Percentiles rank a stretch among this genome's conserved stretches.
phyloP scores from a whole-genome alignment of 305 asterid genomes.

The Fraxinus baroniana region DNA sequence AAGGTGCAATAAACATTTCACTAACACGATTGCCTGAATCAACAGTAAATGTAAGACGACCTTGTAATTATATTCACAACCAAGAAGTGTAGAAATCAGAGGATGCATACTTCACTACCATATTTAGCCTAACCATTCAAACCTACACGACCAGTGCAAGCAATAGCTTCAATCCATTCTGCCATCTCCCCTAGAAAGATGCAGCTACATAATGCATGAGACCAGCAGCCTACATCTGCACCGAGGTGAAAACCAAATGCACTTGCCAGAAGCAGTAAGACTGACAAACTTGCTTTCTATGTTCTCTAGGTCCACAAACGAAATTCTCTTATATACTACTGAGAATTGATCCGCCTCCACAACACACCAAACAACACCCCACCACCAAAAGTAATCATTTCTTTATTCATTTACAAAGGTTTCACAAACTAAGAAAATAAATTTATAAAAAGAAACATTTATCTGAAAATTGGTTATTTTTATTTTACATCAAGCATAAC shows the following conservation, averaged over 20 bases:
- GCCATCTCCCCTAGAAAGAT: not conserved
- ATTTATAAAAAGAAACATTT: not conserved
- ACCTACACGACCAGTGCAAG: not conserved
- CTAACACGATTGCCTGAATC: not conserved
- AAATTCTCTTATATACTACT: not conserved
- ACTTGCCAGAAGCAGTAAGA: not conserved
- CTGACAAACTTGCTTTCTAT: not conserved
- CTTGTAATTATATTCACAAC: not conserved
- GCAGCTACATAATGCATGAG: not conserved
- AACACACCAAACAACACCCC: not conserved
- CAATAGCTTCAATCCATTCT: not conserved
- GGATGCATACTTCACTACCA: not conserved
- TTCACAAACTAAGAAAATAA: not conserved
- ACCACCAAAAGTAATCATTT: not conserved
- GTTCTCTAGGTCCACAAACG: not conserved
- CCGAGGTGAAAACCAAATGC: not conserved
- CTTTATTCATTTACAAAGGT: not conserved
- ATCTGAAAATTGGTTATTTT: not conserved
- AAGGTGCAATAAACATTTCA: not conserved
- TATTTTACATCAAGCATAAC: not conserved
- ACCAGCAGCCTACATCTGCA: not conserved
- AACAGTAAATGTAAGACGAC: not conserved
- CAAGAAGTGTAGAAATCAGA: not conserved
- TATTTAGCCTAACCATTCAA: not conserved
- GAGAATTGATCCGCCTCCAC: not conserved